Base-by-base conservation (phyloP, 805 yeast species). In the Kluyveromyces nonfermentans region DNA sequence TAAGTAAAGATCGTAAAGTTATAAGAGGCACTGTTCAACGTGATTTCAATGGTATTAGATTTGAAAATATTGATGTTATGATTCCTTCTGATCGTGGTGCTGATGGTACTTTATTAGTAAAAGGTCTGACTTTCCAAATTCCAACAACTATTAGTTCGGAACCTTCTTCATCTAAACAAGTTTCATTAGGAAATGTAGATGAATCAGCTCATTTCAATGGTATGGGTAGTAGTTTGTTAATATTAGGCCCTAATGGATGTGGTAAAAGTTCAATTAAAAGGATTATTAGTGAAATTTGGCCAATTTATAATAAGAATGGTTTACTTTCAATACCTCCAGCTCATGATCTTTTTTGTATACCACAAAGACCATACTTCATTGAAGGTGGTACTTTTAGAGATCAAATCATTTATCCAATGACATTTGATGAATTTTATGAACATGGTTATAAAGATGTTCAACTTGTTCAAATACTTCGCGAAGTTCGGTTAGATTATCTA, bases 241-340 rank as follows among this genome's bases (percentile, higher is more conserved):
- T 89, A 32, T 70, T 87, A 48, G 97, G 96, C 9, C 74, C 90
- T 40, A 89, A 89, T 55, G 95, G 96, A 14, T 75, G 82, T 53
- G 97, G 97, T 46, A 89, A 89, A 60, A 82, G 95, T 7, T 80
- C 95, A 0, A 82, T 89, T 51, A 79, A 88, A 41, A 71, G 96
- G 49, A 73, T 89, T 2, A 71, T 88, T 46, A 89, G 94, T 6
- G 95, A 90, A 18, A 69, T 89, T 48, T 89, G 97, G 97, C 96
- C 97, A 12, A 71, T 86, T 21, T 89, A 85, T 63, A 69, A 72
- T 50, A 62, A 60, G 35, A 59, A 73, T 33, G 97, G 97, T 0
- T 71, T 88, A 44, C 66, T 89, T 37, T 84, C 95, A 5, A 82
- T 82, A 54, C 96, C 96, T 14, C 73, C 73, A 40, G 73, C 71